phyloP scores from a whole-genome alignment of 2,329 filamentous ascomycete genomes.

The Phyllosticta citrichinensis region DNA sequence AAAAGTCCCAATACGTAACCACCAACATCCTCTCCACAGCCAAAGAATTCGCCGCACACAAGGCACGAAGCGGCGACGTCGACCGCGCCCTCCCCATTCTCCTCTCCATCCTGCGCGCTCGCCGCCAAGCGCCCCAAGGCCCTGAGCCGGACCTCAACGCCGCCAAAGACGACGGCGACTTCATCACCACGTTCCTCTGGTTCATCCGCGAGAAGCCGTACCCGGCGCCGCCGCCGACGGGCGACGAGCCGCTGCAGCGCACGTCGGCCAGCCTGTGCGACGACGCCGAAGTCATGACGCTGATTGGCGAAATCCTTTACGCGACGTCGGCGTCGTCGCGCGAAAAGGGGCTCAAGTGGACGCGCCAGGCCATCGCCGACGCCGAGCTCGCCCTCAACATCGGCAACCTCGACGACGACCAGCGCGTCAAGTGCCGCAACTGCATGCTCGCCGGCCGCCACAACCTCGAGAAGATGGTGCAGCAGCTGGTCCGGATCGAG shows the following conservation, averaged over 20 bases:
- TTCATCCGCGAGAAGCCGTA: slow-evolving; percentile 49
- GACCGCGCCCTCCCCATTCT: slow-evolving; percentile 69
- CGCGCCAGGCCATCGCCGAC: slow-evolving; percentile 72
- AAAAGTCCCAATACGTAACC: slow-evolving; percentile 32
- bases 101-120: slow-evolving; percentile 71
- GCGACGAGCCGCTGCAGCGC: slow-evolving; percentile 56
- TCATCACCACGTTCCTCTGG: slow-evolving; percentile 26
- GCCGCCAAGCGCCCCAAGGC: slow-evolving; percentile 45
- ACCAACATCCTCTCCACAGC: slow-evolving; percentile 65
- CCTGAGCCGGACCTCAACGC: background rate
- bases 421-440: slow-evolving; percentile 57
- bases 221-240: slow-evolving; percentile 60
- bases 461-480: slow-evolving; percentile 79
- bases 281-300: slow-evolving; percentile 75
- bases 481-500: slow-evolving; percentile 45
- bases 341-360: slow-evolving; percentile 77
- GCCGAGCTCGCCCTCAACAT: slow-evolving; percentile 50
- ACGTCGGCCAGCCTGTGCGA: slow-evolving; percentile 61
- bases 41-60: slow-evolving; percentile 69
- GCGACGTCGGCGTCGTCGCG: slow-evolving; percentile 43
- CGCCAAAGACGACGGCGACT: slow-evolving; percentile 20
- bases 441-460: slow-evolving; percentile 67
- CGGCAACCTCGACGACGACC: slow-evolving; percentile 23
- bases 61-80: slow-evolving; percentile 59
- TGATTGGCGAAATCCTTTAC: slow-evolving; percentile 90